Evolutionary conservation across 345 rosid species (phyloP), one percentile per base, ranked within the genome.

Genomic region (Toxicodendron radicans): DNA sequence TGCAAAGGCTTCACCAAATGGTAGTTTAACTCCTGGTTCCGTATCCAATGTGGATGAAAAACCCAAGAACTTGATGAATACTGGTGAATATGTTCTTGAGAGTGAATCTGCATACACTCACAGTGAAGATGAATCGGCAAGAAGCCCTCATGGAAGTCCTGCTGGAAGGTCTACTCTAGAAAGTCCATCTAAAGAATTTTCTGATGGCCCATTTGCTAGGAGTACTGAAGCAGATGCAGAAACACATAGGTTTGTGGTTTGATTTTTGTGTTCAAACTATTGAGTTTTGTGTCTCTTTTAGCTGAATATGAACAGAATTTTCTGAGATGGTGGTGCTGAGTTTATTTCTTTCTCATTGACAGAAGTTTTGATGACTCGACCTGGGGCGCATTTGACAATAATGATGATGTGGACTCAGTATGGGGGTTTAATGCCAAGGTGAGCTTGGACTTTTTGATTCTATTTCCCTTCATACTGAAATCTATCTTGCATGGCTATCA

Each of bases 351-450:
- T 82, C 16, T 51, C 61, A 10, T 54, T 21, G 35, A 75, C 75
- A 87, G 93, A 81, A 87, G 87, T 77, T 95, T 90, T 74, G 99
- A 95, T 79, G 99, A 91, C 58, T 90, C 97, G 46, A 86, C 82
- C 33, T 95, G 98, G 99, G 97, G 98, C 73, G 95, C 94, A 53
- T 93, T 95, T 71, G 99, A 91, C 85, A 82, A 89, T 77, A 85
- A 86, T 64, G 98, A 95, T 84, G 99, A 95, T 81, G 82, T 83
- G 43, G 99, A 93, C 82, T 91, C 96, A 7, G 90, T 93, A 33
- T 95, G 99, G 99, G 98, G 98, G 20, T 89, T 95, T 76, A 85
- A 86, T 78, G 85, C 84, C 81, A 90, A 90, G 99, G 99, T 91
- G 58, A 85, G 86, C 53, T 66, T 43, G 33, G 57, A 70, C 74